Evolutionary conservation across 129 eudicot species (phyloP).

Genomic region (Cynara cardunculus): DNA sequence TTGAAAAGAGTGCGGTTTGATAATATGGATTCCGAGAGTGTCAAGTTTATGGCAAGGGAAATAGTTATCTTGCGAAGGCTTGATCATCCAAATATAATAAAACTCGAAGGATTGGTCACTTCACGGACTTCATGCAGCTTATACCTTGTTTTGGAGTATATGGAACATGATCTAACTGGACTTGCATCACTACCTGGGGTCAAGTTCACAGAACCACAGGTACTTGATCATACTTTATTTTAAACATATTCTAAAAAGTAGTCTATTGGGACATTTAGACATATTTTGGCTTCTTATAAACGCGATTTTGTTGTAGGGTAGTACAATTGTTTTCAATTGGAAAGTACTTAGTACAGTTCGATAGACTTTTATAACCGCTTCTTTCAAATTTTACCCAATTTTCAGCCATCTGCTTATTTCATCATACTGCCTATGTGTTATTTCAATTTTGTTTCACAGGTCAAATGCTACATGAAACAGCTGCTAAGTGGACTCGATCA

Average conservation of each 20-base stretch:
- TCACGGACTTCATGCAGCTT: conserved; percentile 65
- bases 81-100: conserved; percentile 81
- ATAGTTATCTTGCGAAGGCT: conserved; percentile 78
- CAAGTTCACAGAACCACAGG: conserved; percentile 91
- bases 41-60: conserved; percentile 89
- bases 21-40: conserved; percentile 75
- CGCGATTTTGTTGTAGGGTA: too few species aligned
- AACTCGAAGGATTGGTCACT: conserved; percentile 74
- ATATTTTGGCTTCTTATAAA: too few species aligned
- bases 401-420: neutral
- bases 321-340: too few species aligned
- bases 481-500: conserved; percentile 77
- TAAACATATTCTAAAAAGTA: too few species aligned
- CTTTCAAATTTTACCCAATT: neutral
- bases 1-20: conserved; percentile 89
- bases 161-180: conserved; percentile 96
- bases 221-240: neutral
- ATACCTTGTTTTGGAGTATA: conserved; percentile 85
- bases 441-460: conserved; percentile 28
- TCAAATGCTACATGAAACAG: conserved; percentile 85
- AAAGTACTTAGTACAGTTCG: neutral
- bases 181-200: conserved; percentile 78
- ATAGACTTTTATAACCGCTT: neutral
- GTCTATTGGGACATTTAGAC: too few species aligned
- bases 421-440: neutral